These are phyloP conservation scores for Starmerella etchellsii DNA, from an alignment of 805 yeast genomes.

Conservation along the genomic window DNA sequence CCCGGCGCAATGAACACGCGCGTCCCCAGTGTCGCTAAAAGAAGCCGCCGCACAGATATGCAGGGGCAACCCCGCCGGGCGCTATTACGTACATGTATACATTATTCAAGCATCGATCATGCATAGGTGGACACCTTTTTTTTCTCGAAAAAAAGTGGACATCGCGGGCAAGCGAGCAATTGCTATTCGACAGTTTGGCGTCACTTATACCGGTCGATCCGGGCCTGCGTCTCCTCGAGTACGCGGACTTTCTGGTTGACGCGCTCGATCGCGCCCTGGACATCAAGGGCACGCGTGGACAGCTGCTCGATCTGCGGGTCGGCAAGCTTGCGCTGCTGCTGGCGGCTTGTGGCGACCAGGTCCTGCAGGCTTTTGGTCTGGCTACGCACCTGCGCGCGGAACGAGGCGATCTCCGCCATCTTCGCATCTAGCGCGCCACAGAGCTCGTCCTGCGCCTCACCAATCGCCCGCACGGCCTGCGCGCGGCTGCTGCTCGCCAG, in stretches of 20 bases:
- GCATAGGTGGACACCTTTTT: too few relatives aligned
- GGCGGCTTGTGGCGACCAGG: slow-evolving; percentile 5
- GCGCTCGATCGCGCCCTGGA: slow-evolving; percentile 39
- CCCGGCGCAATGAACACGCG: too few relatives aligned
- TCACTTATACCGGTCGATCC: not conserved
- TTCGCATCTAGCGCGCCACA: slow-evolving; percentile 21
- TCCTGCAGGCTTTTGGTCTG: slow-evolving; percentile 11
- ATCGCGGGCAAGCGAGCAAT: too few relatives aligned
- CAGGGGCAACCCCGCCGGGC: too few relatives aligned
- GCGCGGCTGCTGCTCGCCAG: slow-evolving; percentile 11
- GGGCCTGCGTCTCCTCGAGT: slow-evolving; percentile 30
- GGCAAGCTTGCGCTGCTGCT: slow-evolving; percentile 2
- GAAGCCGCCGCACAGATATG: too few relatives aligned
- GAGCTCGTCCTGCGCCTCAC: slow-evolving; percentile 9
- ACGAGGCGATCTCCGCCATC: slow-evolving; percentile 20
- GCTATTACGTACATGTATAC: too few relatives aligned
- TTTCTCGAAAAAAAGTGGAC: too few relatives aligned
- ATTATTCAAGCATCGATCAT: too few relatives aligned
- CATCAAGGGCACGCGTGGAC: not conserved
- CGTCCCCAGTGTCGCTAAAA: too few relatives aligned
- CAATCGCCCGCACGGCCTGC: slow-evolving; percentile 7
- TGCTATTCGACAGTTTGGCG: too few relatives aligned
- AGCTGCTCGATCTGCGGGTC: not conserved
- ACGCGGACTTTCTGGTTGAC: slow-evolving; percentile 62
- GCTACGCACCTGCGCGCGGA: slow-evolving; percentile 9